These are phyloP conservation scores for Trichosporon asahii DNA, from an alignment of 1,284 basidiomycete genomes.

Conservation along the genomic window DNA sequence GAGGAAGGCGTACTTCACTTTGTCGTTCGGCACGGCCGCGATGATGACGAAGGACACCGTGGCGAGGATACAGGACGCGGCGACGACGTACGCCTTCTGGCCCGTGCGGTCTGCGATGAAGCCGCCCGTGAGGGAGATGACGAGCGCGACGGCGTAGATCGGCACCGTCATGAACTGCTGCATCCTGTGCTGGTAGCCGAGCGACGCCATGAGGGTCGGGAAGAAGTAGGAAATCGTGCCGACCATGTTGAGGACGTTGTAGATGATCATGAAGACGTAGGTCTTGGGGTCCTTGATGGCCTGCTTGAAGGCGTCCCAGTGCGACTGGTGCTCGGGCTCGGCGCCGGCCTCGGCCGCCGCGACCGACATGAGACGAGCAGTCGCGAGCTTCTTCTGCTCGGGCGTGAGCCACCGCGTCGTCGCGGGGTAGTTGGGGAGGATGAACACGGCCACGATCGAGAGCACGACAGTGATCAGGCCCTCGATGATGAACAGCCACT, in stretches of 20 bases:
- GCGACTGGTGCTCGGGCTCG: slow-evolving; percentile 21
- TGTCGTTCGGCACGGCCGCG: slow-evolving; percentile 8
- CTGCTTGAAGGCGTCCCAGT: slow-evolving; percentile 25
- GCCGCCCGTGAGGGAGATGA: slow-evolving; percentile 21
- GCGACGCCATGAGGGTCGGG: slow-evolving; percentile 29
- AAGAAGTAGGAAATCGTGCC: slow-evolving; percentile 41
- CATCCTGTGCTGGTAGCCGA: slow-evolving; percentile 32
- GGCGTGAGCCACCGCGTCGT: slow-evolving; percentile 37
- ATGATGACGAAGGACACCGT: slow-evolving; percentile 13
- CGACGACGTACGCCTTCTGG: slow-evolving; percentile 21
- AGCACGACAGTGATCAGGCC: slow-evolving; percentile 42
- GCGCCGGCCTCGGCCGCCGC: slow-evolving; percentile 4
- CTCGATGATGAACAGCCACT: slow-evolving; percentile 50
- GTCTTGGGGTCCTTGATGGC: slow-evolving; percentile 36
- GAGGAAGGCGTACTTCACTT: slow-evolving; percentile 29
- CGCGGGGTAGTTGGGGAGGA: slow-evolving; percentile 46
- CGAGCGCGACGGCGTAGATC: slow-evolving; percentile 26
- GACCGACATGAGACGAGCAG: slow-evolving; percentile 8
- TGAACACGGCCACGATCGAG: slow-evolving; percentile 38
- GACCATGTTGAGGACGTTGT: slow-evolving; percentile 25
- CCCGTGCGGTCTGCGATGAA: slow-evolving; percentile 27
- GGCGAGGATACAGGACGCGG: slow-evolving; percentile 17
- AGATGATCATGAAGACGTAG: slow-evolving; percentile 24
- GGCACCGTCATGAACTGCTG: slow-evolving; percentile 38
- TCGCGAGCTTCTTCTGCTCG: slow-evolving; percentile 24